Evolutionary conservation across 768 basidiomycete genomes (phyloP).

Genomic region (Fibroporia radiculosa): DNA sequence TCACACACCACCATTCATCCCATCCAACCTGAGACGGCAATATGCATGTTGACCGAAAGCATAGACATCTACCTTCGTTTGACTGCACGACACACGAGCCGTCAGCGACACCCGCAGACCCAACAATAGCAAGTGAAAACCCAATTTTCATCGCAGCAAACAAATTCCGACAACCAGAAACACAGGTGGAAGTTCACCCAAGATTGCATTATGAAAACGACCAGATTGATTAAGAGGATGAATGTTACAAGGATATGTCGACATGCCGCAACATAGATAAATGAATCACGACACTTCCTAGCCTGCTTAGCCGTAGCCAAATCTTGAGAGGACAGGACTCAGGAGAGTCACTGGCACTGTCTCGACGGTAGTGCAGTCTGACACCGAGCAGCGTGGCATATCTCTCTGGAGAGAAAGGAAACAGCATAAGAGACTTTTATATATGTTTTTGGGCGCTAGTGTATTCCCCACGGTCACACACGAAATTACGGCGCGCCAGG

Average conservation of each 20-base stretch:
- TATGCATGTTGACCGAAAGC: no score
- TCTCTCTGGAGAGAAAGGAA: constrained; percentile 31
- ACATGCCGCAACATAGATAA: constrained; percentile 51
- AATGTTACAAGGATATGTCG: constrained; percentile 52
- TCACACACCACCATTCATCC: no score
- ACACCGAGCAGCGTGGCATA: constrained; percentile 63
- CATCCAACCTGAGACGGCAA: no score
- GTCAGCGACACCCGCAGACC: no score
- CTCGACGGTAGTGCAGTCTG: constrained; percentile 40
- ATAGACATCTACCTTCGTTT: no score
- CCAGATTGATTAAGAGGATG: no score
- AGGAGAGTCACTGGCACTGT: constrained; percentile 56
- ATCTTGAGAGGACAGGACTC: constrained; percentile 52
- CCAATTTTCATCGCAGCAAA: no score
- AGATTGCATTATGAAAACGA: no score
- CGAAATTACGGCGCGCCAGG: constrained; percentile 1
- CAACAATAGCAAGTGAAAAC: no score
- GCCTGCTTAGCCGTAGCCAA: constrained; percentile 32
- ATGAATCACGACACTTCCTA: constrained; percentile 62
- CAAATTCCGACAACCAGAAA: no score
- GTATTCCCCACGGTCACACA: constrained; percentile 32
- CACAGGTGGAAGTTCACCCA: no score
- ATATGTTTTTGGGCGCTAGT: constrained; percentile 9
- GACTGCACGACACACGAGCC: no score
- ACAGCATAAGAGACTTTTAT: constrained; percentile 17